Base-by-base conservation (phyloP, 2,329 filamentous ascomycete species). In the Penicillium sp. region DNA sequence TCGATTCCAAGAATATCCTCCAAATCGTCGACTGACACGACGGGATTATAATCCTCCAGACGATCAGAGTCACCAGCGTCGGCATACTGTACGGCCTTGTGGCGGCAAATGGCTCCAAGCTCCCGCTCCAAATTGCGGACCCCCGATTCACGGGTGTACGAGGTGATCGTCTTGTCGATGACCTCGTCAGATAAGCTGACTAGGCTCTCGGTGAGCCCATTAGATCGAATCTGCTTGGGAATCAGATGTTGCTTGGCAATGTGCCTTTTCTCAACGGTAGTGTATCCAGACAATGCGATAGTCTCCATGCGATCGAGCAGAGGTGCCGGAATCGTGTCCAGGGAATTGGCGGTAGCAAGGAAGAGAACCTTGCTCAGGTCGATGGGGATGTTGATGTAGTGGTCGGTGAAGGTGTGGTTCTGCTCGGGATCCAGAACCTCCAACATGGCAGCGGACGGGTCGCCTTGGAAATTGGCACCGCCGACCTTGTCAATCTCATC, bases 401-500 rank as follows among this genome's bases (percentile, higher is more conserved):
- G 93, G 66, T 99, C 93, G 27, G 85, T 88, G 72, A 99, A 99
- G 9, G 83, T 87, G 70, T 95, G 82, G 66, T 99, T 99, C 73
- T 99, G 93, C 70, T 99, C 93, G 0, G 93, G 93, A 64, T 99
- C 93, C 38, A 99, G 78, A 10, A 99, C 93, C 70, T 99, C 93
- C 12, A 99, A 83, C 92, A 99, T 96, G 8, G 93, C 93, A 18
- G 93, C 93, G 16, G 89, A 95, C 3, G 93, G 93, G 64, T 99
- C 93, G 34, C 93, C 93, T 59, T 99, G 91, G 69, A 93, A 87
- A 68, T 92, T 97, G 30, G 89, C 84, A 51, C 85, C 84, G 55
- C 91, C 90, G 54, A 99, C 81, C 77, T 99, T 99, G 77, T 99
- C 93, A 60, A 99, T 96, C 74, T 99, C 93, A 65, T 99, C 93